These are phyloP conservation scores for Annulohypoxylon stygium DNA, from an alignment of 495 filamentous ascomycete species.

Conservation along the genomic window DNA sequence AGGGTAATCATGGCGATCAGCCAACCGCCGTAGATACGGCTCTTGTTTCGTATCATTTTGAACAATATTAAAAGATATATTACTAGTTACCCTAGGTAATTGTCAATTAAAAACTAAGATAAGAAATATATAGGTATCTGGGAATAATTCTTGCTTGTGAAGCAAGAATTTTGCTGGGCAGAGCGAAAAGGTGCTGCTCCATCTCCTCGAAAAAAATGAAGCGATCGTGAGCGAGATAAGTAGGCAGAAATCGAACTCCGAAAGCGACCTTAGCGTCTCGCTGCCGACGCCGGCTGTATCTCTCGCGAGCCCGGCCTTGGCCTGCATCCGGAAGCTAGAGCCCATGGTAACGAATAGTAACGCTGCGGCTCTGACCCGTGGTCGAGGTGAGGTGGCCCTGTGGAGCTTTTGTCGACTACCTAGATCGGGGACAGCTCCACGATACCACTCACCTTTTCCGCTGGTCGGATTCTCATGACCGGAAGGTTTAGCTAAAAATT, in stretches of 20 bases:
- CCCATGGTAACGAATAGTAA: slow-evolving; percentile 15
- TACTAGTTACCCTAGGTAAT: background rate
- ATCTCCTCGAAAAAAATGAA: background rate
- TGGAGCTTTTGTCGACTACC: slow-evolving; percentile 6
- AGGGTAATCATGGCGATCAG: slow-evolving; percentile 49
- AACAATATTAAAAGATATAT: background rate
- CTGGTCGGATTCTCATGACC: background rate
- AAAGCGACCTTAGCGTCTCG: background rate
- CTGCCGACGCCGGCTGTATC: slow-evolving; percentile 38
- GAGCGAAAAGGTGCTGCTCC: background rate
- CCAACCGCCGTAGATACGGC: slow-evolving; percentile 34
- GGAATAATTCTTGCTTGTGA: background rate
- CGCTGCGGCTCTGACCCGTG: slow-evolving; percentile 14
- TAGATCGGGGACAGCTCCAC: slow-evolving; percentile 17
- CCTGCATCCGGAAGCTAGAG: slow-evolving; percentile 35
- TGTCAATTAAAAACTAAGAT: background rate
- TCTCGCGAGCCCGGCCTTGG: slow-evolving; percentile 44
- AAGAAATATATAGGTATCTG: background rate
- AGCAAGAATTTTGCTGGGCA: background rate
- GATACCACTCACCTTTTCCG: background rate
- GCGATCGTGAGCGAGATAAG: background rate
- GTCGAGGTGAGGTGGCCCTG: slow-evolving; percentile 10
- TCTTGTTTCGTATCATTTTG: slow-evolving; percentile 36
- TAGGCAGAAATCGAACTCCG: slow-evolving; percentile 13
- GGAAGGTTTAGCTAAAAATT: background rate